Conservation (phyloP, 2,329 filamentous ascomycete species). For the Phyllosticta ampelicida region DNA sequence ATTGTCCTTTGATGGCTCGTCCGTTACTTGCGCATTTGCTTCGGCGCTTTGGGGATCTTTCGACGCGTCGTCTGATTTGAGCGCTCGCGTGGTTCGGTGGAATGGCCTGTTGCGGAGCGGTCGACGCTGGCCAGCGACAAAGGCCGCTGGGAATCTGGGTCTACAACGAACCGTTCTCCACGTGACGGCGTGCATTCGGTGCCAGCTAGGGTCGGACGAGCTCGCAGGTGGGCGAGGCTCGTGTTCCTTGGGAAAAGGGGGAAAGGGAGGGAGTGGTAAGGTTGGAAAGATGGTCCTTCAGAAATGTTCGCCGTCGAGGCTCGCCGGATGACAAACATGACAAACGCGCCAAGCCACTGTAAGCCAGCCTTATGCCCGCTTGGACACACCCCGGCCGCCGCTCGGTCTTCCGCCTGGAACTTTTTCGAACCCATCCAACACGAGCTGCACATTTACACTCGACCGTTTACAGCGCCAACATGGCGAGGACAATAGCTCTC, state of each 20-base stretch:
- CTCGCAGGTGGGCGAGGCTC: conserved; percentile 14
- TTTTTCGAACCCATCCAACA: not conserved
- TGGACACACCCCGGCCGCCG: not conserved
- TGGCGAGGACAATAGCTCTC: not conserved
- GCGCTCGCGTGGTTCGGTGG: conserved; percentile 21
- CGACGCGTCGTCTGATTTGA: conserved; percentile 14
- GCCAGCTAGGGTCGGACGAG: conserved; percentile 15
- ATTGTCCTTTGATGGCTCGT: conserved; percentile 13
- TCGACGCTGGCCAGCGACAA: conserved; percentile 28
- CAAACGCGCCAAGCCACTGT: conserved; percentile 4
- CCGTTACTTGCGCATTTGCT: conserved; percentile 10
- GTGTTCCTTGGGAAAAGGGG: conserved; percentile 4
- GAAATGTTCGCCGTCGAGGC: conserved; percentile 7
- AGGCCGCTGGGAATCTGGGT: conserved; percentile 27
- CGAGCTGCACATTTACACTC: not conserved
- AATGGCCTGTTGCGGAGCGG: conserved; percentile 24
- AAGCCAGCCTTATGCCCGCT: not conserved
- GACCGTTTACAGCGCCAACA: not conserved
- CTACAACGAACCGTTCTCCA: conserved; percentile 31
- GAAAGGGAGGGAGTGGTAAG: not conserved
- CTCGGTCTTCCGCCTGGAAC: not conserved
- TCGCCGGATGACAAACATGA: not conserved
- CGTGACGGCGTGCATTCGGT: conserved; percentile 32
- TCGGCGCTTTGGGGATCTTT: conserved; percentile 14
- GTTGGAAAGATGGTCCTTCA: not conserved